Percentiles rank a stretch among this genome's conserved stretches.
These are phyloP conservation scores for Dissophora ornata DNA, from an alignment of 192 early-diverging fungal species.

Conservation along the genomic window DNA sequence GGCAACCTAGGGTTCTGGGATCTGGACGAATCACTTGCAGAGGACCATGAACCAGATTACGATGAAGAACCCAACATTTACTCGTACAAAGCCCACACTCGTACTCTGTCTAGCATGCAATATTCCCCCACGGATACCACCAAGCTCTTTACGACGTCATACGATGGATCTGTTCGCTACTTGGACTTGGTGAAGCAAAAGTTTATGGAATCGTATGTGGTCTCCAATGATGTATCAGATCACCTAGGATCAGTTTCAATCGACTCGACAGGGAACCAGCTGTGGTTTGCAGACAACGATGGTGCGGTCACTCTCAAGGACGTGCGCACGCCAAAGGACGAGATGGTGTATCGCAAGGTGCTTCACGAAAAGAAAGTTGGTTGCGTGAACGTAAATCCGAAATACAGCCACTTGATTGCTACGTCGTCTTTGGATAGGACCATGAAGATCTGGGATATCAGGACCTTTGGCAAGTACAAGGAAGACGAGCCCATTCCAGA, in stretches of 20 bases:
- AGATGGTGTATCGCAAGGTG: slow-evolving; percentile 43
- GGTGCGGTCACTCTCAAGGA: slow-evolving; percentile 66
- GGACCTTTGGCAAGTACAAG: slow-evolving; percentile 56
- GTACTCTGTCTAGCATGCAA: slow-evolving; percentile 61
- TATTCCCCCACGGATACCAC: slow-evolving; percentile 60
- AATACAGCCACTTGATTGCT: slow-evolving; percentile 57
- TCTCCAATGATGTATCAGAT: slow-evolving; percentile 25
- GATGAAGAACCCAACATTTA: slow-evolving; percentile 64
- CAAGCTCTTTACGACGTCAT: slow-evolving; percentile 65
- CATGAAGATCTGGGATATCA: slow-evolving; percentile 70
- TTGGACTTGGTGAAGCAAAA: slow-evolving; percentile 66
- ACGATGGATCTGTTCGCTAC: slow-evolving; percentile 69
- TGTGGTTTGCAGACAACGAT: slow-evolving; percentile 67
- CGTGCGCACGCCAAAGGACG: slow-evolving; percentile 54
- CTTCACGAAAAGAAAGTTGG: slow-evolving; percentile 69
- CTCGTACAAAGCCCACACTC: slow-evolving; percentile 63
- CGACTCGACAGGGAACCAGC: slow-evolving; percentile 48
- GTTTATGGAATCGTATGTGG: slow-evolving; percentile 65
- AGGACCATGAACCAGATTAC: slow-evolving; percentile 45
- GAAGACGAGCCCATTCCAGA: slow-evolving; percentile 36
- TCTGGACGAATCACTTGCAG: slow-evolving; percentile 56
- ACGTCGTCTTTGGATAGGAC: slow-evolving; percentile 67
- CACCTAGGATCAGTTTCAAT: slow-evolving; percentile 59
- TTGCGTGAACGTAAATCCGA: slow-evolving; percentile 70
- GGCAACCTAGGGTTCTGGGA: slow-evolving; percentile 73